Base-by-base conservation (phyloP, 2,329 filamentous ascomycete species). In the Talaromyces sp. region DNA sequence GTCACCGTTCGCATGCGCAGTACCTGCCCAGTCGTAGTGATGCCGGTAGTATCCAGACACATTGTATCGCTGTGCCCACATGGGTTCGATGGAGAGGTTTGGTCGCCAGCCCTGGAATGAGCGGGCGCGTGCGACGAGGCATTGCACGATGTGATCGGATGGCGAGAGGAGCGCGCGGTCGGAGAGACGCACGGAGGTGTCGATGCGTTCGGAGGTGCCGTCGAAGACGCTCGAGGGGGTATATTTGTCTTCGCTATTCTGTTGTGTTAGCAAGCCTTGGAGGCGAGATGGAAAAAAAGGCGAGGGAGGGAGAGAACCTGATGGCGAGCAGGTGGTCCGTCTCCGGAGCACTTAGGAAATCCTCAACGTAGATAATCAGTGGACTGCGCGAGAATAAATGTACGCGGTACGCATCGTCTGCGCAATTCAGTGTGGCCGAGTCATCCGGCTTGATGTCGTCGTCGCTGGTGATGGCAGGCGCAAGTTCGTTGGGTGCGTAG, bases 1-100 rank as follows among this genome's bases (percentile, higher is more conserved):
- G 39, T 78, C 78, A 3, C 60, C 60, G 22, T 51, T 52, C 4
- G 71, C 76, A 57, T 68, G 71, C 57, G 65, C 72, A 25, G 69
- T 69, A 6, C 78, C 79, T 49, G 72, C 75, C 83, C 84, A 87
- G 71, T 88, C 85, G 68, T 82, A 87, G 65, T 87, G 84, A 63
- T 84, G 79, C 3, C 72, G 72, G 70, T 87, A 88, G 69, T 87
- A 84, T 0, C 85, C 85, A 2, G 77, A 78, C 6, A 73, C 69
- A n/a, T 81, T 82, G 67, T 88, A 88, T 57, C 82, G 77, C 68
- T 87, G 85, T 1, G 82, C 82, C 81, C 84, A 85, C 64, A 87
- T 78, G 56, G 82, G 80, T 71, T 88, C 85, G 68, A 87, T 81
- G 61, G 84, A 85, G 0, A 85, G 78, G 57, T 84, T 75, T 1